Evolutionary conservation across 768 basidiomycete species (phyloP), one percentile per base, ranked within the genome.

Genomic region (Lactarius sp.): DNA sequence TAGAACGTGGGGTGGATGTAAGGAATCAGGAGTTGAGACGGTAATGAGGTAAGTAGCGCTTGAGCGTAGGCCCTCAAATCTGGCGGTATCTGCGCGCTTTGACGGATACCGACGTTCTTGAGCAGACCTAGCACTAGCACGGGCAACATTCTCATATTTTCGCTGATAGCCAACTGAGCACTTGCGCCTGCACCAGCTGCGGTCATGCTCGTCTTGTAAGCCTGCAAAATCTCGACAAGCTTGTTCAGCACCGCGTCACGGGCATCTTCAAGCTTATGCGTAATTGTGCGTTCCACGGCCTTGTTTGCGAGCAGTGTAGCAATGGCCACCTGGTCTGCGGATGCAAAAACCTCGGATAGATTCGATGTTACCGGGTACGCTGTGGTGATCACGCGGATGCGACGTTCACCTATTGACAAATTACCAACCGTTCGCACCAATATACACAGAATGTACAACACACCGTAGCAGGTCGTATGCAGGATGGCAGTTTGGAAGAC

Each of bases 171-270:
- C 63, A 99, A 77, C 72, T 96, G 94, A 8, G 94, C 94, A 68
- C 92, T 95, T 0, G 97, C 95, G 27, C 95, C 95, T 1, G 90
- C 86, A 16, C 94, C 94, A 4, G 90, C 88, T 27, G 92, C 86
- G 12, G 96, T 98, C 90, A 98, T 98, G 66, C 92, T 96, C 49
- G 86, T 85, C 83, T 98, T 98, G 80, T 94, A 97, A 12, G 91
- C 86, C 18, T 85, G 80, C 39, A 97, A 77, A 56, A 96, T 85
- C 56, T 95, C 92, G 46, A 91, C 85, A 55, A 96, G 78, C 73
- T 86, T 90, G 77, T 93, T 87, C 73, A 85, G 83, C 52, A 93
- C 76, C n/a, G 85, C 84, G 68, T 94, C 93, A 50, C 94, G 82
- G 49, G 88, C 89, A 69, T 97, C 94, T 74, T 97, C 94, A 18